Base-by-base conservation (phyloP, 208 protist species). In the Balamuthia mandrillaris region DNA sequence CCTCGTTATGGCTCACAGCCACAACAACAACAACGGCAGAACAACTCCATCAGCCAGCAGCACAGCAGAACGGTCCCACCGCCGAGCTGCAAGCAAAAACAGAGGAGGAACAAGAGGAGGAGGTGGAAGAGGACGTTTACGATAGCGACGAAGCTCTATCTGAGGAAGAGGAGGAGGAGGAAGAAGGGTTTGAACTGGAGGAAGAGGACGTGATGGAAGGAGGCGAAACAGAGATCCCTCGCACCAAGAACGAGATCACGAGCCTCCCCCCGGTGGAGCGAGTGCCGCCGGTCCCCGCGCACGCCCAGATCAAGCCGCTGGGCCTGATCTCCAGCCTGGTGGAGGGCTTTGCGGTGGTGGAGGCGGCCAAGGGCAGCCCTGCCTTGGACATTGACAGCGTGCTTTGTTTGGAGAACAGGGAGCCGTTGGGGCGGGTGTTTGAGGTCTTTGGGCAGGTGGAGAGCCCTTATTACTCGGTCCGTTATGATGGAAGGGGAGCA, bases 371-470 rank as follows among this genome's bases (percentile, higher is more conserved):
- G 18, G 4, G 4, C 0, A 9, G 63, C 9, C 63, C 21, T 18
- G 47, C 63, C 18, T 41, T 72, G n/a, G 63, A 72, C 63, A 72
- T 72, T 24, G 63, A 72, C 63, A 72, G 33, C 63, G n/a, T 44
- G 10, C 63, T 72, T 10, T 72, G 63, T 41, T 72, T 72, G 37
- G 3, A 72, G 3, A 41, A 72, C 63, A 33, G 63, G 37, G 47
- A 33, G 63, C 63, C 63, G 9, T 10, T 72, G 63, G 63, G 63
- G 56, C 56, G 33, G 56, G 63, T 72, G 31, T 44, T n/a, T 41
- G 63, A 72, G 63, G 63, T 72, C 18, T 72, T 72, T 21, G 63
- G 63, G 9, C 63, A 33, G 63, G 63, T 72, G 31, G 47, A 72
- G 63, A 72, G 47, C 37, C 63, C 63, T 41, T 72, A 72, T 41